phyloP scores from a whole-genome alignment of 2,329 filamentous ascomycete species.

The Alternaria panax region DNA sequence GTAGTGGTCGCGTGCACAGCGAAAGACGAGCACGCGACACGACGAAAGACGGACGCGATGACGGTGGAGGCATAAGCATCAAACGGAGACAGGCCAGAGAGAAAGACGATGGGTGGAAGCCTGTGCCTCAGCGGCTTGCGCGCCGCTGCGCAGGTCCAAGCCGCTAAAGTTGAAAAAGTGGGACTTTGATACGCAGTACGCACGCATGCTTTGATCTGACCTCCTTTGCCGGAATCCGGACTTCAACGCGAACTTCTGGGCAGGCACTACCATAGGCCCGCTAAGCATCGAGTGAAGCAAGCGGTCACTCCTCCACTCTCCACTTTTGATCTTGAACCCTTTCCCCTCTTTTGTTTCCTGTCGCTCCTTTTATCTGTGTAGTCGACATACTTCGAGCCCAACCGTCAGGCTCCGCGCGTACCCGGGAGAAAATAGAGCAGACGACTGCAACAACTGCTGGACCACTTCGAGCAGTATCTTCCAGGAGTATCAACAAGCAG shows the following conservation, averaged over 20 bases:
- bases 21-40: slow-evolving; percentile 4
- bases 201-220: slow-evolving; percentile 11
- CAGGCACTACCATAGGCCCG: slow-evolving; percentile 8
- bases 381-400: not conserved
- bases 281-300: slow-evolving; percentile 11
- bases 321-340: slow-evolving; percentile 1
- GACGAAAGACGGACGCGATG: not conserved
- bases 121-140: not conserved
- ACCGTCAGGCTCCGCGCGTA: not conserved
- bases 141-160: slow-evolving; percentile 6
- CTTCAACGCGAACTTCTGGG: slow-evolving; percentile 11
- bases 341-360: slow-evolving; percentile 3
- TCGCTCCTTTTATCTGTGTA: slow-evolving; percentile 9
- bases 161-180: slow-evolving; percentile 6
- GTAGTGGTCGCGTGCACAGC: not conserved
- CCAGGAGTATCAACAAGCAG: not conserved
- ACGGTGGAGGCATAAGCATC: not conserved
- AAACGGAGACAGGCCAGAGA: not conserved
- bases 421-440: slow-evolving; percentile 2
- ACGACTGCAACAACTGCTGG: not conserved
- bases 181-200: slow-evolving; percentile 13
- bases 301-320: slow-evolving; percentile 1
- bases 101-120: not conserved
- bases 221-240: slow-evolving; percentile 11
- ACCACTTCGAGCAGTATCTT: not conserved